A percentile compares a stretch with the other conserved stretches of the same genome.
phyloP scores from a whole-genome alignment of 2,329 filamentous ascomycete species.

The Endoconidiophora polonica region DNA sequence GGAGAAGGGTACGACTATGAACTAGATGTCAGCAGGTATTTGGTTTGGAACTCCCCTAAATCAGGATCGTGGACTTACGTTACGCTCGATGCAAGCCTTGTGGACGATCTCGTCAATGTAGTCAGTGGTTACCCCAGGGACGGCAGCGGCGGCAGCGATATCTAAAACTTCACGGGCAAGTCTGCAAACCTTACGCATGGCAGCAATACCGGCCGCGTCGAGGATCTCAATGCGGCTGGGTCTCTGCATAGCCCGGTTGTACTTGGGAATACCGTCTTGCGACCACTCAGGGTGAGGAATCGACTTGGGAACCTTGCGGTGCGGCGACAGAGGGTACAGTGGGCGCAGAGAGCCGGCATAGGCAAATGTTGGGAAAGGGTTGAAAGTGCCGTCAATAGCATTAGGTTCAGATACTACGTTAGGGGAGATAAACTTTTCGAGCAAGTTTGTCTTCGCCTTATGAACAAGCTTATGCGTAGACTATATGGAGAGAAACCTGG shows the following conservation, averaged over 20 bases:
- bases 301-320: conserved; percentile 56
- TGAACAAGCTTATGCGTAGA: conserved; percentile 35
- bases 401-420: conserved; percentile 81
- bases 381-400: conserved; percentile 76
- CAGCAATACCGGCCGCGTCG: conserved; percentile 63
- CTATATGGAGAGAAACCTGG: background rate
- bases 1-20: conserved; percentile 83
- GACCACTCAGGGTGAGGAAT: conserved; percentile 83
- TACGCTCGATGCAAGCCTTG: conserved; percentile 80
- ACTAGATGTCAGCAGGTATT: conserved; percentile 11
- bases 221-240: conserved; percentile 72
- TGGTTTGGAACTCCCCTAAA: background rate
- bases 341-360: conserved; percentile 73
- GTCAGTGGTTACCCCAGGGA: conserved; percentile 90
- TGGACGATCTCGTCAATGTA: conserved; percentile 90
- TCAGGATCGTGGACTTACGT: conserved; percentile 42
- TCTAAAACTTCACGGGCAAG: conserved; percentile 84
- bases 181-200: conserved; percentile 83
- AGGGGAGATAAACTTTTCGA: conserved; percentile 58
- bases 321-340: conserved; percentile 66
- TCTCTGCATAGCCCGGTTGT: conserved; percentile 42
- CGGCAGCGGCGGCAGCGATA: conserved; percentile 65
- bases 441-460: conserved; percentile 61
- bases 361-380: conserved; percentile 77
- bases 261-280: conserved; percentile 57